Evolutionary conservation across 768 basidiomycete species (phyloP).

Genomic region (Panaeolus papilionaceus): DNA sequence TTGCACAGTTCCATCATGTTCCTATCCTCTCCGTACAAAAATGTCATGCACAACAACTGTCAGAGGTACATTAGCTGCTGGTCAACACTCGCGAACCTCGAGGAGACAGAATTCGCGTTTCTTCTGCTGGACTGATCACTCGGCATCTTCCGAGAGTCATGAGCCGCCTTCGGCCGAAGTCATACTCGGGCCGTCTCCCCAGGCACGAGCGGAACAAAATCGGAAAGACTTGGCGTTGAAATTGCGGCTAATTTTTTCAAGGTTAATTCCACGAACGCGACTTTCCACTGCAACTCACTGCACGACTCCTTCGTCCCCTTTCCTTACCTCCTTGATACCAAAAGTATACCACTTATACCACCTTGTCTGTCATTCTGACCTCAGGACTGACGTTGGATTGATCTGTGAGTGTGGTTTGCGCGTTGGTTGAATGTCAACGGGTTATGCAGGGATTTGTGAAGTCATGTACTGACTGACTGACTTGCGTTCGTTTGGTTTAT

Average conservation of each 20-base stretch:
- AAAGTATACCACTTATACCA: not conserved
- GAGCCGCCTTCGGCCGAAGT: conserved; percentile 1
- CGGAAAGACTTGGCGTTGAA: conserved; percentile 2
- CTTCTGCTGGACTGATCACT: not conserved
- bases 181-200: not conserved
- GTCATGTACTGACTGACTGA: not conserved
- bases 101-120: not conserved
- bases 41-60: not conserved
- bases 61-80: conserved; percentile 3
- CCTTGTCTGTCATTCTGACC: not conserved
- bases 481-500: not conserved
- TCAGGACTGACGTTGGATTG: not conserved
- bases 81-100: not conserved
- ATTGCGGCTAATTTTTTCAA: not conserved
- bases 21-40: too few relatives aligned
- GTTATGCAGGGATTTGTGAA: not conserved
- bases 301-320: not conserved
- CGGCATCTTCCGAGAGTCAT: not conserved
- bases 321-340: not conserved
- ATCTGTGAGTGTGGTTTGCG: conserved; percentile 14
- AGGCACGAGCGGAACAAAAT: not conserved
- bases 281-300: conserved; percentile 8
- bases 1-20: too few relatives aligned
- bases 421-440: not conserved
- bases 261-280: not conserved